phyloP scores from a whole-genome alignment of 2,329 filamentous ascomycete genomes.

The Mariannaea sp. region DNA sequence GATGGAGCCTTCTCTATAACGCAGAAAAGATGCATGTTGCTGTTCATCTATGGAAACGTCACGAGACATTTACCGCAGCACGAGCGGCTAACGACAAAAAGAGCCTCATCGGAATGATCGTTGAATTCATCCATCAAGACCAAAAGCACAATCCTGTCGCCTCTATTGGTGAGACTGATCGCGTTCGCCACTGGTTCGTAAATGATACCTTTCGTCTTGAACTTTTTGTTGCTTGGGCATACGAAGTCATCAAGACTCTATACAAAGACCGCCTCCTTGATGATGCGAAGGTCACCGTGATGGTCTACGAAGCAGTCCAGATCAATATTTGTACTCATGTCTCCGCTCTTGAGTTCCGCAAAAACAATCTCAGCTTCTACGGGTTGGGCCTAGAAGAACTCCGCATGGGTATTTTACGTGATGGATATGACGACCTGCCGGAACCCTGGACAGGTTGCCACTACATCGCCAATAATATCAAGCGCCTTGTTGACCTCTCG shows the following conservation, averaged over 20 bases:
- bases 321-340: constrained; percentile 62
- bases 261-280: constrained; percentile 66
- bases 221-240: constrained; percentile 78
- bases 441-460: constrained; percentile 84
- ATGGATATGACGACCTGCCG: constrained; percentile 70
- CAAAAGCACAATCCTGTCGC: constrained; percentile 71
- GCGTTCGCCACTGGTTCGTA: constrained; percentile 85
- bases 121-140: constrained; percentile 76
- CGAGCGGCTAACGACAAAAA: constrained; percentile 66
- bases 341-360: constrained; percentile 72
- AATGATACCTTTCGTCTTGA: constrained; percentile 75
- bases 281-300: constrained; percentile 56
- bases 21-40: constrained; percentile 90
- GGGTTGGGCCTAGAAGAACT: constrained; percentile 72
- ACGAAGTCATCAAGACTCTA: constrained; percentile 74
- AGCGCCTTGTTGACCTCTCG: constrained; percentile 63
- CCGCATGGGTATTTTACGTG: constrained; percentile 65
- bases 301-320: constrained; percentile 70
- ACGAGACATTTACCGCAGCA: constrained; percentile 69
- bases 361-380: constrained; percentile 70
- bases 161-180: constrained; percentile 73
- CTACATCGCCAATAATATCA: constrained; percentile 64
- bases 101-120: constrained; percentile 73
- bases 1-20: constrained; percentile 84
- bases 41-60: constrained; percentile 76